Conservation (phyloP, 768 basidiomycete species). For the Calvatia gigantea region DNA sequence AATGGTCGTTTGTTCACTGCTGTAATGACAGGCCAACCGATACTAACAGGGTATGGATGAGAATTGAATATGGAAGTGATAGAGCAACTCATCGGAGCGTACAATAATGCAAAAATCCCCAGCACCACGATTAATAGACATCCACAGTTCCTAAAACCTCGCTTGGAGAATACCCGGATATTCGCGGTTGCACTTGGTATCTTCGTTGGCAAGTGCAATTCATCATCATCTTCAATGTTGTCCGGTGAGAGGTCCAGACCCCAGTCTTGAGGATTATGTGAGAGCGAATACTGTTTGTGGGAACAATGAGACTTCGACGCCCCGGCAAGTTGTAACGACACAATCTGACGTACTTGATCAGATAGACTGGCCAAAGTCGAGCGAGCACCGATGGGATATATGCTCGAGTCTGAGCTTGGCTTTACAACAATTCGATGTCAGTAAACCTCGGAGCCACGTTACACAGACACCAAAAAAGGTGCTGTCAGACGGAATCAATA, state of each 20-base stretch:
- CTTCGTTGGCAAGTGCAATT: conserved; percentile 22
- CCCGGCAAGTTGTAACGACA: neutral
- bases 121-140: conserved; percentile 43
- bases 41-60: conserved; percentile 17
- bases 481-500: neutral
- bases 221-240: conserved; percentile 40
- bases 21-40: conserved; percentile 35
- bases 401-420: conserved; percentile 27
- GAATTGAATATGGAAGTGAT: neutral
- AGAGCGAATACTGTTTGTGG: conserved; percentile 42
- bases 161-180: conserved; percentile 46
- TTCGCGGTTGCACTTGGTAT: conserved; percentile 34
- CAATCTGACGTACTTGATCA: conserved; percentile 19
- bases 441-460: neutral
- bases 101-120: conserved; percentile 59
- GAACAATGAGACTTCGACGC: neutral
- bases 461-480: neutral
- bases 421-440: conserved; percentile 3
- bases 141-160: conserved; percentile 67
- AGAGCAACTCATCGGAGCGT: conserved; percentile 28
- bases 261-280: conserved; percentile 56
- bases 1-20: conserved; percentile 21
- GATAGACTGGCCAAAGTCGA: conserved; percentile 26
- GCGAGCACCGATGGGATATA: conserved; percentile 27
- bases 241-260: conserved; percentile 43